Percentiles rank a stretch among this genome's conserved stretches.
These are phyloP conservation scores for Gomphus bonarii DNA, from an alignment of 1,284 basidiomycete species.

Conservation along the genomic window DNA sequence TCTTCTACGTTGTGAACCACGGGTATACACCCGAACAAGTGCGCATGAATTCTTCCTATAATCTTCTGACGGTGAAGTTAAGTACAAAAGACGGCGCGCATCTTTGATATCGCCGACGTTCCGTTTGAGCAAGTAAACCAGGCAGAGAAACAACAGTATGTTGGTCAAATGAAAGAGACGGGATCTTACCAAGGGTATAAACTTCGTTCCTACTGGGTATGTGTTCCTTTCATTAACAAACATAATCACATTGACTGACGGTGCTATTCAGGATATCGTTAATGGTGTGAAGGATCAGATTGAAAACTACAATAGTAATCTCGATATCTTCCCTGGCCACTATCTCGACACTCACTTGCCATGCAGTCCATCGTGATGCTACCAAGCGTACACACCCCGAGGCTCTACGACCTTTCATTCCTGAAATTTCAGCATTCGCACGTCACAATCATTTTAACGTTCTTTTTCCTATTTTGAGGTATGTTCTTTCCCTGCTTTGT, in stretches of 20 bases:
- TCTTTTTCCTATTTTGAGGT: background rate
- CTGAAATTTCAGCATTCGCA: slow-evolving; percentile 29
- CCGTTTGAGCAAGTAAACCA: slow-evolving; percentile 26
- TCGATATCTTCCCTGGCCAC: background rate
- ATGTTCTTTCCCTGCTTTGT: background rate
- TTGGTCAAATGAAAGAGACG: slow-evolving; percentile 25
- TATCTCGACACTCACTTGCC: background rate
- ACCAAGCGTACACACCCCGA: slow-evolving; percentile 23
- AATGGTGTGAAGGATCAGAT: slow-evolving; percentile 28
- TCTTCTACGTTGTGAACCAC: slow-evolving; percentile 30
- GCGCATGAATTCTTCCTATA: slow-evolving; percentile 7
- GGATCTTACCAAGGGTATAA: slow-evolving; percentile 32
- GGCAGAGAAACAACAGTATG: slow-evolving; percentile 26
- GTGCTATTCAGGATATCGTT: slow-evolving; percentile 23
- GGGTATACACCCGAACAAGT: slow-evolving; percentile 23
- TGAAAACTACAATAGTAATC: slow-evolving; percentile 25
- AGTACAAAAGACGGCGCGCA: background rate
- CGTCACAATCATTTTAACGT: slow-evolving; percentile 23
- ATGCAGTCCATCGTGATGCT: slow-evolving; percentile 18
- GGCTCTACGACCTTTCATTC: slow-evolving; percentile 28
- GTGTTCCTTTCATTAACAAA: background rate
- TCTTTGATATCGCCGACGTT: slow-evolving; percentile 26
- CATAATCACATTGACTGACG: slow-evolving; percentile 2
- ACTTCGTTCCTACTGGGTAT: slow-evolving; percentile 12
- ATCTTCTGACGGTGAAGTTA: slow-evolving; percentile 17